Evolutionary conservation across 129 eudicot species (phyloP), one percentile per base, ranked within the genome.

Genomic region (Sambucus nigra): DNA sequence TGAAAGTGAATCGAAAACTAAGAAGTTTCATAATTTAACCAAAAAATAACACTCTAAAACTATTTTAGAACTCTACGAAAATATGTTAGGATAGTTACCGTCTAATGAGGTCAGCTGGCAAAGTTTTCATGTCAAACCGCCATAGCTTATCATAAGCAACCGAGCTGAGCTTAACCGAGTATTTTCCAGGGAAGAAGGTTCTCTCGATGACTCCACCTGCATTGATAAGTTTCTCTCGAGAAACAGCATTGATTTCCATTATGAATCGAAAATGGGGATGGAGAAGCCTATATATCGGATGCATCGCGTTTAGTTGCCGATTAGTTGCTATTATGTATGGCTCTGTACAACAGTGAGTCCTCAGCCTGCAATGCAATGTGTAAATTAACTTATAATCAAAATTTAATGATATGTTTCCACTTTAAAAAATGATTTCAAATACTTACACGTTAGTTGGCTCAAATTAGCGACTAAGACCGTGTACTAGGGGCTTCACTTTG

Each of bases 221-320:
- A 53, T 78, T 87, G n/a, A 87, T 68, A 28, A 87, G 83, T 27
- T 76, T 48, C 45, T 61, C 54, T 32, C 96, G 72, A 40, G 88
- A 88, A 55, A 82, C 53, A 21, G 85, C 82, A 45, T 86, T 86
- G 21, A 86, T 86, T 72, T 78, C 78, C 95, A 86, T 81, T 0
- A 92, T 86, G 80, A 74, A 86, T 9, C 93, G 81, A 10, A 78
- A 66, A 69, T 86, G 87, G 45, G 96, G 96, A 22, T 61, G 72
- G 14, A 86, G 26, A 14, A 86, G 69, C 42, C 79, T 68, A 51
- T 67, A 59, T n/a, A 86, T 78, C 1, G 92, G 92, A 45, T 86
- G 95, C 84, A 81, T 69, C 32, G 73, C 69, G 56, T 94, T 82
- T 18, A 87, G 82, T 18, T 87, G 96, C 17, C 96, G 72, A 29